Evolutionary conservation across 164 flowering plant species (phyloP).

Genomic region (Nymphaea thermarum): DNA sequence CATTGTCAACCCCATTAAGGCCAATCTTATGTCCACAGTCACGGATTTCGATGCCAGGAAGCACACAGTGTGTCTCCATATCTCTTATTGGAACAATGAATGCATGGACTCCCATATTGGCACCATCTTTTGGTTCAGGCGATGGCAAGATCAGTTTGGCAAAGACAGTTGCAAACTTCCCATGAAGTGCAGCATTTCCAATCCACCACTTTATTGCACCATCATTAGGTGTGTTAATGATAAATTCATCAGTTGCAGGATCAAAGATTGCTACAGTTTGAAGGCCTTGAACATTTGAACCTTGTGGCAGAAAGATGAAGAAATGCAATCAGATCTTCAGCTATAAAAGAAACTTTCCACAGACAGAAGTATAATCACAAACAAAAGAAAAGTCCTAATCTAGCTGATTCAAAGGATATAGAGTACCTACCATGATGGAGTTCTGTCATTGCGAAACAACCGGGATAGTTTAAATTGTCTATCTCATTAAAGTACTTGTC

Average conservation of each 20-base stretch:
- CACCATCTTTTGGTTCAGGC: conserved; percentile 39
- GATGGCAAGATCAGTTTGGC: conserved; percentile 76
- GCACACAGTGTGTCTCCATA: conserved; percentile 53
- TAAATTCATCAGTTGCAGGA: conserved; percentile 65
- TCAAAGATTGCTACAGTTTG: conserved; percentile 82
- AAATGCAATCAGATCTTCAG: background rate
- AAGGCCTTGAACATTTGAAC: conserved; percentile 97
- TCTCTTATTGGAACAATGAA: conserved; percentile 95
- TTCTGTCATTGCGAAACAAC: conserved; percentile 99
- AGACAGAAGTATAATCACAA: background rate
- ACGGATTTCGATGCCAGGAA: conserved; percentile 83
- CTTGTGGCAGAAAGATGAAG: conserved; percentile 22
- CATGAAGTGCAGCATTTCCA: conserved; percentile 95
- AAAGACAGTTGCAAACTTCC: conserved; percentile 93
- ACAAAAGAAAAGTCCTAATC: too few species aligned
- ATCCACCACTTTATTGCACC: conserved; percentile 99
- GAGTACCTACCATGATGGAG: conserved; percentile 73
- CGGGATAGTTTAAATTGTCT: conserved; percentile 74
- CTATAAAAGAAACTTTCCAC: background rate
- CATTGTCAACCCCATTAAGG: conserved; percentile 95
- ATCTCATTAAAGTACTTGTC: conserved; percentile 78
- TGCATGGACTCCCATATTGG: conserved; percentile 98
- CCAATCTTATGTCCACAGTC: conserved; percentile 98
- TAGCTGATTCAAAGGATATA: background rate
- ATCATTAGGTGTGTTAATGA: conserved; percentile 86